Evolutionary conservation across 768 basidiomycete genomes (phyloP).

Genomic region (Macrolepiota fuliginosa): DNA sequence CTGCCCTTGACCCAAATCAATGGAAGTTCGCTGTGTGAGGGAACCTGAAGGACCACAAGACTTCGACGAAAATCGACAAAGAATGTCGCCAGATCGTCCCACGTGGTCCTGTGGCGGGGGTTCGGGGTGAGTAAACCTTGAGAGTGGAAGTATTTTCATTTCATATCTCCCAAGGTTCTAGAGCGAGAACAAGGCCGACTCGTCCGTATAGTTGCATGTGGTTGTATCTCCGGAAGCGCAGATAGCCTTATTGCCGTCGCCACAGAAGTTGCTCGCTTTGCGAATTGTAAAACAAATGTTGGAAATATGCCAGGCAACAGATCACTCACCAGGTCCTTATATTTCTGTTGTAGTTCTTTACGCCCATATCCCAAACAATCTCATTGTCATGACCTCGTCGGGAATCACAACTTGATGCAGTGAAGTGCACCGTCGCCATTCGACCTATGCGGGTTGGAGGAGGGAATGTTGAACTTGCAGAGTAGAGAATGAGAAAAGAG

Average conservation of each 20-base stretch:
- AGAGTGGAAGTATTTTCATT: neutral
- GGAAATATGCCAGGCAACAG: too few species aligned
- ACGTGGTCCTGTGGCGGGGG: neutral
- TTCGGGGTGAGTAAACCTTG: neutral
- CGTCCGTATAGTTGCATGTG: neutral
- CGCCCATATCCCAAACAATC: too few species aligned
- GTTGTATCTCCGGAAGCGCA: too few species aligned
- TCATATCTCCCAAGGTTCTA: neutral
- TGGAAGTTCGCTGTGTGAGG: constrained; percentile 9
- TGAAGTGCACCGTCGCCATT: neutral
- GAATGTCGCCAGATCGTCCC: neutral
- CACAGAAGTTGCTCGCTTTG: neutral
- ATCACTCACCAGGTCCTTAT: too few species aligned
- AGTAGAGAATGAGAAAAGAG: constrained; percentile 16
- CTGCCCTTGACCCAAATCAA: constrained; percentile 16
- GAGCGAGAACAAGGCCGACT: neutral
- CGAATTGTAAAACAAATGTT: too few species aligned
- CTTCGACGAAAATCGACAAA: constrained; percentile 1
- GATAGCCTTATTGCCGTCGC: too few species aligned
- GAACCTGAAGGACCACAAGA: neutral
- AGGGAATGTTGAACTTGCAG: neutral
- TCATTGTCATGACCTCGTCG: too few species aligned
- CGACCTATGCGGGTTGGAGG: neutral
- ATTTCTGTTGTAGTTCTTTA: too few species aligned
- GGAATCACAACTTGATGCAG: neutral